Base-by-base conservation (phyloP, 768 basidiomycete genomes). In the Boletus barrowsii region DNA sequence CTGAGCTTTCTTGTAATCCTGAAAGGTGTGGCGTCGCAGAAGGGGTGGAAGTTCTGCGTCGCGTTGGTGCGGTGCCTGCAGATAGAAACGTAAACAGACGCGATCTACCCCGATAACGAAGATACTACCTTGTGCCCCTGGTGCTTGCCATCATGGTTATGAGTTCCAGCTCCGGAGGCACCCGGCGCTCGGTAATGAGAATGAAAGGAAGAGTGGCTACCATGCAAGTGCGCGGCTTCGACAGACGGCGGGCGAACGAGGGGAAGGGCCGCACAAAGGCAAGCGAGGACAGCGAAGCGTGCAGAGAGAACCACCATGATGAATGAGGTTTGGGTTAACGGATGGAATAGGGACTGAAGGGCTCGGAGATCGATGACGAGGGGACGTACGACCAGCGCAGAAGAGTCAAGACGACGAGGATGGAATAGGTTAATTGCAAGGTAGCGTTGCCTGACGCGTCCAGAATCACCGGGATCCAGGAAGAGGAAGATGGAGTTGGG, bases 401-500 rank as follows among this genome's bases (percentile, higher is more conserved):
- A 42, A 26, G 53, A 43, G 56, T 63, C 55, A 58, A 61, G 67
- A 51, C 41, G 39, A 64, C 59, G 51, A 56, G 44, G 54, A 57
- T 36, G 32, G 33, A 30, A 56, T 56, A 56, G 58, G 59, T 62
- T 55, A 62, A 53, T 58, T 49, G 54, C 20, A 54, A 59, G 39
- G 20, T 41, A 39, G 58, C 56, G 56, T 42, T 58, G 33, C 56
- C 59, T 57, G 56, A 59, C 47, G 55, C 53, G 54, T 43, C 20
- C 52, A 57, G 59, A 80, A 83, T 77, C 83, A 73, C 83, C 81
- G 64, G 83, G 83, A 83, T 75, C 82, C 64, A 66, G 58, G 58
- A 56, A 73, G 56, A 54, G 59, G 71, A 67, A 68, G 69, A 62
- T 66, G 64, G 70, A 67, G 70, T 70, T 68, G 67, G 59, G 68